Evolutionary conservation across 148 eudicot genomes (phyloP).

Genomic region (Rhododendron molle): DNA sequence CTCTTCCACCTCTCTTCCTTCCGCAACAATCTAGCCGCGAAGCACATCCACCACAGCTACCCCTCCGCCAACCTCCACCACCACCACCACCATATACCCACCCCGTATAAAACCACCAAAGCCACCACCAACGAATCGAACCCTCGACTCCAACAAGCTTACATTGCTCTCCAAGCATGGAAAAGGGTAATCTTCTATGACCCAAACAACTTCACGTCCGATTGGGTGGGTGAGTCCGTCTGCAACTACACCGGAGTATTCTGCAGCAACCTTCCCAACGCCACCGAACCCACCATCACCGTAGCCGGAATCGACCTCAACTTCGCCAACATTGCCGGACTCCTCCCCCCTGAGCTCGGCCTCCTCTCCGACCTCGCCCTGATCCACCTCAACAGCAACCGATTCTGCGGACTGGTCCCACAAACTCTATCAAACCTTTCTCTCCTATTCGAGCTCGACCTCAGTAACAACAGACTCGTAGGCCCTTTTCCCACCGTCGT

Average conservation of each 20-base stretch:
- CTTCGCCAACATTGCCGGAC: conserved; percentile 56
- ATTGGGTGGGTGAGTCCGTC: conserved; percentile 60
- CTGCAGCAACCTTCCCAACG: conserved; percentile 37
- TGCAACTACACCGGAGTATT: conserved; percentile 62
- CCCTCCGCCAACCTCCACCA: conserved; percentile 13
- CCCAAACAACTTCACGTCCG: conserved; percentile 55
- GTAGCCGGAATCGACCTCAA: conserved; percentile 70
- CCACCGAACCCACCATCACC: conserved; percentile 19
- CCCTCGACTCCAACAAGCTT: conserved; percentile 50
- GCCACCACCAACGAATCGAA: conserved; percentile 8
- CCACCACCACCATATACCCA: conserved; percentile 21
- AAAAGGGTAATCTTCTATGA: conserved; percentile 58
- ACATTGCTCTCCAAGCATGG: conserved; percentile 69
- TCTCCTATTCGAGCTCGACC: conserved; percentile 53
- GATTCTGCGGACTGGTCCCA: conserved; percentile 67
- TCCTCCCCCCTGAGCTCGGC: conserved; percentile 53
- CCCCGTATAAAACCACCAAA: background rate
- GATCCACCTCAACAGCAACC: conserved; percentile 58
- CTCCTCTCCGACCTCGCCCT: conserved; percentile 55
- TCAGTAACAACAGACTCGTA: conserved; percentile 61
- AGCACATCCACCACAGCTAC: conserved; percentile 21
- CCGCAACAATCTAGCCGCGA: conserved; percentile 27
- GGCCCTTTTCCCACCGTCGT: conserved; percentile 66
- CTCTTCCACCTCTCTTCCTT: conserved; percentile 16
- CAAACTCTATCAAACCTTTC: conserved; percentile 36